Evolutionary conservation across 2,329 filamentous ascomycete species (phyloP).

Genomic region (Zymoseptoria tritici): DNA sequence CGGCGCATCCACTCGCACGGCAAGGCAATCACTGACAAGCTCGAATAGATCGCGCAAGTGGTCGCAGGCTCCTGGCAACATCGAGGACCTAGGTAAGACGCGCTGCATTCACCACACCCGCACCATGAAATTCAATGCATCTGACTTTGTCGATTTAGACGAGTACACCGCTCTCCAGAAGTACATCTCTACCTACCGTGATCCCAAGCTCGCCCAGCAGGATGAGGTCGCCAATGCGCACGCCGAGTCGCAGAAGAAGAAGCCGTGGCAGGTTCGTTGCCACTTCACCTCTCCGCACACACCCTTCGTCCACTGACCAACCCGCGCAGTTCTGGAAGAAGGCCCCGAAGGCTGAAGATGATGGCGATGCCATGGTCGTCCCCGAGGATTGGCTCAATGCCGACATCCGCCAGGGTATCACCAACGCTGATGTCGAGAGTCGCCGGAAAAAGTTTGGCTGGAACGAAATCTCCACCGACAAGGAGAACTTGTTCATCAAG

Average conservation of each 20-base stretch:
- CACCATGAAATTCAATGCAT: conserved; percentile 3
- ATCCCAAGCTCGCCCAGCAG: conserved; percentile 45
- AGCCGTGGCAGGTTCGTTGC: conserved; percentile 43
- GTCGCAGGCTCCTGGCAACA: conserved; percentile 34
- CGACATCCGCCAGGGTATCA: conserved; percentile 59
- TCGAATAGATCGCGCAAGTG: conserved; percentile 30
- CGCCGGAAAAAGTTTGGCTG: conserved; percentile 60
- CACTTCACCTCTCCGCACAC: background rate
- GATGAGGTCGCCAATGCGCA: conserved; percentile 35
- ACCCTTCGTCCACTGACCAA: conserved; percentile 10
- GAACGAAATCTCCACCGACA: conserved; percentile 67
- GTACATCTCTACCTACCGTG: conserved; percentile 60
- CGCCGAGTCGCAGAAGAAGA: conserved; percentile 40
- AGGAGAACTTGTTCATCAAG: conserved; percentile 67
- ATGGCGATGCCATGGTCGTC: conserved; percentile 35
- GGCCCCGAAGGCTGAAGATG: conserved; percentile 25
- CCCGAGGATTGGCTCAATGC: conserved; percentile 64
- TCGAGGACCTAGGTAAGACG: conserved; percentile 34
- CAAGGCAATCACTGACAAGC: conserved; percentile 1
- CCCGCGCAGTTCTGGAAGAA: conserved; percentile 46
- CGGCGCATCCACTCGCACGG: conserved; percentile 10
- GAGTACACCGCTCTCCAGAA: conserved; percentile 60
- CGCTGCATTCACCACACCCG: conserved; percentile 4
- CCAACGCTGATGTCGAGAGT: conserved; percentile 50
- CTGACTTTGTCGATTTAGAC: conserved; percentile 36